Evolutionary conservation across 139 green algal species (phyloP).

Genomic region (Chlamydomonas sp.): DNA sequence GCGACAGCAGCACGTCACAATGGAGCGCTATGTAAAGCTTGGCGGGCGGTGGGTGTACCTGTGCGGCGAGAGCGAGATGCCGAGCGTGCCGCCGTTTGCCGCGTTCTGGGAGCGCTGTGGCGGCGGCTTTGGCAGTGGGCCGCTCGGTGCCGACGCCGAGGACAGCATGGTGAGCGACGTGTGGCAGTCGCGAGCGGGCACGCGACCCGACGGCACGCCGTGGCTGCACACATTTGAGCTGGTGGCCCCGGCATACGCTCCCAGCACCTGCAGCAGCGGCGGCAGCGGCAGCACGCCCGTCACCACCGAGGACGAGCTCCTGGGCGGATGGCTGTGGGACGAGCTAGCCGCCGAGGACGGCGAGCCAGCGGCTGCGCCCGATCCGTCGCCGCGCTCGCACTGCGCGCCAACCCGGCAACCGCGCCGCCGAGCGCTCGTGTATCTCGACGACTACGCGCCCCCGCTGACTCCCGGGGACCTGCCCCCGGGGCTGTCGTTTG

Average conservation of each 20-base stretch:
- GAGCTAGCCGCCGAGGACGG: not conserved
- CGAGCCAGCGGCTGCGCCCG: not conserved
- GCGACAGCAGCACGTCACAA: not conserved
- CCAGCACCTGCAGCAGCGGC: not conserved
- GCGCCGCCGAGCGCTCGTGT: not conserved
- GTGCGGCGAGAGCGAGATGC: not conserved
- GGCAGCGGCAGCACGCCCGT: not conserved
- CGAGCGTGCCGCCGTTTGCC: not conserved
- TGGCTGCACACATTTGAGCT: slow-evolving; percentile 8
- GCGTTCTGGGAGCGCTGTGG: slow-evolving; percentile 10
- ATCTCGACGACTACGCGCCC: slow-evolving; percentile 7
- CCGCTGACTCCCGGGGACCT: too few species aligned
- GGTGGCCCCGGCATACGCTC: not conserved
- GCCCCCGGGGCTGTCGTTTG: too few species aligned
- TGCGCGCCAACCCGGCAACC: too few species aligned
- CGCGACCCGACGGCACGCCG: not conserved
- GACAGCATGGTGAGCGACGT: not conserved
- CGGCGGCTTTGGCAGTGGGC: not conserved
- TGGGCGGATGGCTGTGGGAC: slow-evolving; percentile 11
- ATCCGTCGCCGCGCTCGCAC: not conserved
- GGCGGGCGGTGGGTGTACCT: slow-evolving; percentile 23
- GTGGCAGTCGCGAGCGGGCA: not conserved
- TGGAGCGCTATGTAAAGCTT: slow-evolving; percentile 18
- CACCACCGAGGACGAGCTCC: slow-evolving; percentile 4
- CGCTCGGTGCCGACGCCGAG: not conserved